phyloP scores from a whole-genome alignment of 495 filamentous ascomycete species.

The Astrocystis sublimbata region DNA sequence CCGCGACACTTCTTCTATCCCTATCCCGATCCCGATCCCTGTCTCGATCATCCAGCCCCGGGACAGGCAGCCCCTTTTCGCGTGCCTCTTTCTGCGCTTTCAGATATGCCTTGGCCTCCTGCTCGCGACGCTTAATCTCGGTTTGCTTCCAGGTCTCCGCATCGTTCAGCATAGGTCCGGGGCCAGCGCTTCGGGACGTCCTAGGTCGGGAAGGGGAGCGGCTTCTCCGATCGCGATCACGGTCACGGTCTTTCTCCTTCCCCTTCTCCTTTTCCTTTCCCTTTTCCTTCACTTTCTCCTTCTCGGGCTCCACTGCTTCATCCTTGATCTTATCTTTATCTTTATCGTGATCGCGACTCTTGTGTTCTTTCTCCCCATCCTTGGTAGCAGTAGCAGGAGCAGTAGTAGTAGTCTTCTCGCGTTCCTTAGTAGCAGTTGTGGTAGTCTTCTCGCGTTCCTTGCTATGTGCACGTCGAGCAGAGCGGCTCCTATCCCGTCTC shows the following conservation, averaged over 20 bases:
- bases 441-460: slow-evolving; percentile 25
- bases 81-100: slow-evolving; percentile 54
- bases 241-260: slow-evolving; percentile 18
- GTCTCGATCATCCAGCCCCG: slow-evolving; percentile 50
- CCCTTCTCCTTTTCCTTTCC: slow-evolving; percentile 27
- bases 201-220: slow-evolving; percentile 39
- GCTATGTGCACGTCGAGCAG: slow-evolving; percentile 23
- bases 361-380: slow-evolving; percentile 19
- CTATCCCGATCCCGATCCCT: no score
- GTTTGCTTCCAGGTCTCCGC: slow-evolving; percentile 53
- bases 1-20: slow-evolving; percentile 37
- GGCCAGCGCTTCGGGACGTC: slow-evolving; percentile 30
- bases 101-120: slow-evolving; percentile 58
- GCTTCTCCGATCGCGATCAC: slow-evolving; percentile 35
- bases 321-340: no score
- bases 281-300: slow-evolving; percentile 10
- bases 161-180: slow-evolving; percentile 24
- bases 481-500: slow-evolving; percentile 39
- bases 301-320: slow-evolving; percentile 25
- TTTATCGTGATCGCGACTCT: slow-evolving; percentile 20
- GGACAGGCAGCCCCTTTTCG: slow-evolving; percentile 51
- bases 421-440: no score
- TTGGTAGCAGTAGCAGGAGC: slow-evolving; percentile 9
- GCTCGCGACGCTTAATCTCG: slow-evolving; percentile 57
- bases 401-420: no score